Conservation (phyloP, 345 rosid species). For the Erucastrum elatum region DNA sequence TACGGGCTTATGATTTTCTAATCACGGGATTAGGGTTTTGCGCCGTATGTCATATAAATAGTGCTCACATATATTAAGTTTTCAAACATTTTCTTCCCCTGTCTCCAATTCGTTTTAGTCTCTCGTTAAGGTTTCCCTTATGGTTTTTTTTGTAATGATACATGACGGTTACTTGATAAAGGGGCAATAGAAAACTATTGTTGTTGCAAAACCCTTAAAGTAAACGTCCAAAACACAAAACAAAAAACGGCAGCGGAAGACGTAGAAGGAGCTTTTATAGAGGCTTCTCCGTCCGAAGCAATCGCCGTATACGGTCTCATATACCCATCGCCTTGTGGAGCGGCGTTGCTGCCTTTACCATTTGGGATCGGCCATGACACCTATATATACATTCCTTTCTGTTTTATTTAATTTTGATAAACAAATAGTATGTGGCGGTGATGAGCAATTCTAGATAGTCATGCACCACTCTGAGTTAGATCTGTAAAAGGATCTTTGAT, state of each 20-base stretch:
- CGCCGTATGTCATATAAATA: neutral
- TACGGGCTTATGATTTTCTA: neutral
- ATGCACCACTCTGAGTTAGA: neutral
- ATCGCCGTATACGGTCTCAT: slow-evolving; percentile 33
- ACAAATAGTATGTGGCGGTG: neutral
- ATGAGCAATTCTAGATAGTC: neutral
- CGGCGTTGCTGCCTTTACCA: slow-evolving; percentile 48
- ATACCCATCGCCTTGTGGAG: slow-evolving; percentile 46
- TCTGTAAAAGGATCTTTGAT: neutral
- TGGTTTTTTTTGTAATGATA: neutral
- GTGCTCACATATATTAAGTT: neutral
- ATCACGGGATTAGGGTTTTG: neutral
- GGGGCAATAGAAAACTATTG: slow-evolving; percentile 31
- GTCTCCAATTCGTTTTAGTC: no score
- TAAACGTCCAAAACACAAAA: slow-evolving; percentile 35
- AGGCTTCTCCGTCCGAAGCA: slow-evolving; percentile 38
- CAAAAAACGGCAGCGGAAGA: neutral
- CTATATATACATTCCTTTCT: slow-evolving; percentile 1
- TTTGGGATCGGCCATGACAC: slow-evolving; percentile 49
- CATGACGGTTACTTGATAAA: neutral
- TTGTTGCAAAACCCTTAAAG: slow-evolving; percentile 46
- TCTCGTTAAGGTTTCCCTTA: neutral
- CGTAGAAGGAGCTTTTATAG: slow-evolving; percentile 37
- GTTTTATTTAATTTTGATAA: neutral
- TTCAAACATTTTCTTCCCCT: neutral